Percentiles rank a stretch among this genome's conserved stretches.
These are phyloP conservation scores for Aspergillus funiculosus DNA, from an alignment of 495 filamentous ascomycete species.

Conservation along the genomic window DNA sequence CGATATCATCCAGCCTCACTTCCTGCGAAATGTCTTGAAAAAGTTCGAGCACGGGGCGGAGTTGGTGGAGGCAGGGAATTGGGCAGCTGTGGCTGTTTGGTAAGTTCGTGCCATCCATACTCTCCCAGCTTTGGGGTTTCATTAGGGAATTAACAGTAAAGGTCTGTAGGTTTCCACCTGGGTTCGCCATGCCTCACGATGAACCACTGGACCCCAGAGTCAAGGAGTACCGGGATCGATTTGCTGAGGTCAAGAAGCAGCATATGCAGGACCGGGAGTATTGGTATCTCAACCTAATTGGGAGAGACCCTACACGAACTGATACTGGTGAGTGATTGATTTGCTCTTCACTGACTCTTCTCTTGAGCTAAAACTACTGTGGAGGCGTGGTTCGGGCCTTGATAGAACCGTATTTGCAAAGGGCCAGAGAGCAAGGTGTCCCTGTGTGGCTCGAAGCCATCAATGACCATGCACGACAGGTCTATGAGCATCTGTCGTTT, in stretches of 20 bases:
- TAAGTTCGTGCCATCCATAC: neutral
- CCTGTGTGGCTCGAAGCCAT: constrained; percentile 16
- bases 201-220: neutral
- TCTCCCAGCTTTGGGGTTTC: constrained; percentile 2
- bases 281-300: constrained; percentile 15
- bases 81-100: constrained; percentile 14
- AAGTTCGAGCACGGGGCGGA: neutral
- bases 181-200: neutral
- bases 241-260: constrained; percentile 6
- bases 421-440: constrained; percentile 5
- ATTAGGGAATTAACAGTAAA: neutral
- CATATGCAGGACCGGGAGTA: constrained; percentile 5
- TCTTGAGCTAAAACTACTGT: neutral
- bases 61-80: constrained; percentile 11
- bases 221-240: constrained; percentile 4
- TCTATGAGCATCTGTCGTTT: constrained; percentile 15
- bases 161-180: neutral
- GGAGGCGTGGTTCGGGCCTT: constrained; percentile 15
- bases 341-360: no score
- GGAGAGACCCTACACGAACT: constrained; percentile 12
- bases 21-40: neutral
- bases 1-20: neutral
- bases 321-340: constrained; percentile 8
- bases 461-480: constrained; percentile 9
- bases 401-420: constrained; percentile 11